phyloP scores from a whole-genome alignment of 2,329 filamentous ascomycete genomes.

The Emergomyces africanus region DNA sequence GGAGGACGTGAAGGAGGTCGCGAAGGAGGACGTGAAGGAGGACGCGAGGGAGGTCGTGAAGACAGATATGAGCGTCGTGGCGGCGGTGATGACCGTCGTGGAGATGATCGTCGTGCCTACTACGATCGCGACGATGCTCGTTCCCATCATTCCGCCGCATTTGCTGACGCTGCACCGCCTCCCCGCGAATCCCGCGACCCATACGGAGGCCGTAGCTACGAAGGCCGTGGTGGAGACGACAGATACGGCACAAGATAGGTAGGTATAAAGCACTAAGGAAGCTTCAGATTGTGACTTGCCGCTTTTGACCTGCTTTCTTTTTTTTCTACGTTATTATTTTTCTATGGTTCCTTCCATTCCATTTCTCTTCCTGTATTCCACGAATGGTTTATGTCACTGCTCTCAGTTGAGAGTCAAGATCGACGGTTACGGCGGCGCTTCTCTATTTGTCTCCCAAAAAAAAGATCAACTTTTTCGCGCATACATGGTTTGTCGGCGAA shows the following conservation, averaged over 20 bases:
- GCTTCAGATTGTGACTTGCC: constrained; percentile 5
- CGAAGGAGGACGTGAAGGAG: constrained; percentile 30
- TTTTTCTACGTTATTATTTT: constrained; percentile 10
- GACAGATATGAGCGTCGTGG: constrained; percentile 25
- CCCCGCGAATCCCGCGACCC: constrained; percentile 25
- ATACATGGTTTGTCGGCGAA: constrained; percentile 21
- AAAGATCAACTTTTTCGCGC: constrained; percentile 24
- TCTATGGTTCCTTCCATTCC: constrained; percentile 13
- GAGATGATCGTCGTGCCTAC: constrained; percentile 37
- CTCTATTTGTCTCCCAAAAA: constrained; percentile 24
- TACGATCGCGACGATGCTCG: constrained; percentile 39
- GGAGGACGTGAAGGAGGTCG: constrained; percentile 36
- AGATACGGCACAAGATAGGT: constrained; percentile 31
- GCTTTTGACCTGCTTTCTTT: constrained; percentile 3
- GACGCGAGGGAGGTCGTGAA: constrained; percentile 17
- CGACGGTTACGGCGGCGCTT: constrained; percentile 26
- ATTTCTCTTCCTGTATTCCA: constrained; percentile 20
- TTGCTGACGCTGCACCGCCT: constrained; percentile 21
- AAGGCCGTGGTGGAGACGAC: constrained; percentile 26
- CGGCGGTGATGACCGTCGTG: constrained; percentile 35
- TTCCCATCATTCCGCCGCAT: constrained; percentile 36
- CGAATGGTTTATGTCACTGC: constrained; percentile 24
- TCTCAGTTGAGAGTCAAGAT: constrained; percentile 19
- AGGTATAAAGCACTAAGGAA: constrained; percentile 12
- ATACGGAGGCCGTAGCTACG: constrained; percentile 26